phyloP scores from a whole-genome alignment of 83 land plant species.

The Picea abies region DNA sequence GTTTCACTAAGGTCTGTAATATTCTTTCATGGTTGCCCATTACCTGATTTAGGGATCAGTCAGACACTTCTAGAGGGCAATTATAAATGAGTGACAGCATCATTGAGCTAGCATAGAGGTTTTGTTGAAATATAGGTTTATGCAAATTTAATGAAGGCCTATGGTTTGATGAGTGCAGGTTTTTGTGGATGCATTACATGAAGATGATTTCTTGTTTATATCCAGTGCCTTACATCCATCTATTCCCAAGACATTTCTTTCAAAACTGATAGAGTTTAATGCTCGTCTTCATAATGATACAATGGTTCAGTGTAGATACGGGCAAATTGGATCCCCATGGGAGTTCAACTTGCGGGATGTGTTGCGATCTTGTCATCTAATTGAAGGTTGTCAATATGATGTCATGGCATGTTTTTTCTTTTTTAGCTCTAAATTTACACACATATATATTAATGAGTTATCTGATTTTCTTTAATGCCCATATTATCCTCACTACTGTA shows the following conservation, averaged over 20 bases:
- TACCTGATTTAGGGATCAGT: conserved; percentile 1
- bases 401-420: background rate
- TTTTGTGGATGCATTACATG: conserved; percentile 77
- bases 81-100: background rate
- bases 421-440: background rate
- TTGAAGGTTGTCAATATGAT: conserved; percentile 51
- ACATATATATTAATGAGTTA: background rate
- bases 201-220: conserved; percentile 83
- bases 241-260: conserved; percentile 52
- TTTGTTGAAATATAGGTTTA: background rate
- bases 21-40: background rate
- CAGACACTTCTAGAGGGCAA: background rate
- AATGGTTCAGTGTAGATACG: conserved; percentile 78
- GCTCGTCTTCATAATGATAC: conserved; percentile 71
- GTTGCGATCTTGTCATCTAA: conserved; percentile 83
- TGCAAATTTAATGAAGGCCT: background rate
- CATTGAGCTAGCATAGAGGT: background rate
- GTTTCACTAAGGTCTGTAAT: conserved; percentile 89
- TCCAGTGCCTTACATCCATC: conserved; percentile 74
- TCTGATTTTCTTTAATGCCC: background rate
- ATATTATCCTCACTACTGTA: background rate
- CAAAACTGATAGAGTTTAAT: conserved; percentile 77
- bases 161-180: conserved; percentile 53
- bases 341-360: conserved; percentile 99
- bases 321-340: conserved; percentile 95